Evolutionary conservation across 345 rosid genomes (phyloP).

Genomic region (Pugionium dolabratum): DNA sequence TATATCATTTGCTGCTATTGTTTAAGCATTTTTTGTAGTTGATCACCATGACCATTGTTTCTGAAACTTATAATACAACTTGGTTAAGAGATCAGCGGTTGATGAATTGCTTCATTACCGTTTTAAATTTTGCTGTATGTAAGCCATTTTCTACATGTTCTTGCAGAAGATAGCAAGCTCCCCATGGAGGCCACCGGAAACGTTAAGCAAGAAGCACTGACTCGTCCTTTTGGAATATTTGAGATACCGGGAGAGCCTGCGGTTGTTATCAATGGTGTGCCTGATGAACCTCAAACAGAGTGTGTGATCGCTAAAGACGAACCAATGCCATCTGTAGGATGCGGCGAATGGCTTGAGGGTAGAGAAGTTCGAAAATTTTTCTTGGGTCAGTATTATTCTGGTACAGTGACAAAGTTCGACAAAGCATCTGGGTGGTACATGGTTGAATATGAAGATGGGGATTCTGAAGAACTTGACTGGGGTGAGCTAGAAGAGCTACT

Average conservation of each 20-base stretch:
- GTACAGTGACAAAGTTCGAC: slow-evolving; percentile 63
- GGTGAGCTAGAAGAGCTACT: slow-evolving; percentile 64
- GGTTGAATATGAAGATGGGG: slow-evolving; percentile 85
- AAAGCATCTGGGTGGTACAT: slow-evolving; percentile 74
- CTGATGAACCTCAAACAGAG: slow-evolving; percentile 41
- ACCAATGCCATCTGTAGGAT: slow-evolving; percentile 43
- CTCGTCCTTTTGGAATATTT: slow-evolving; percentile 42
- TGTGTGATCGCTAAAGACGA: slow-evolving; percentile 26
- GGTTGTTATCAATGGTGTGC: slow-evolving; percentile 73
- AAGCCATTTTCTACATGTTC: not conserved
- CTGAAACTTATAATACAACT: not conserved
- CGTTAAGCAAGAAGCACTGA: slow-evolving; percentile 39
- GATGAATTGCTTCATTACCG: not conserved
- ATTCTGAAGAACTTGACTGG: slow-evolving; percentile 86
- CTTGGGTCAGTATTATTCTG: slow-evolving; percentile 49
- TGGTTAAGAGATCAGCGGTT: not conserved
- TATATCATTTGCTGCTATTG: not conserved
- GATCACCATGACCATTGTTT: slow-evolving; percentile 5
- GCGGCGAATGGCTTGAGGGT: slow-evolving; percentile 87
- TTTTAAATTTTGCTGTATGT: slow-evolving; percentile 17
- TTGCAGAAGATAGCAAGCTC: slow-evolving; percentile 20
- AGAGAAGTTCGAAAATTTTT: slow-evolving; percentile 71
- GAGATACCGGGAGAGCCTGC: slow-evolving; percentile 80
- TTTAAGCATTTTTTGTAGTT: not conserved
- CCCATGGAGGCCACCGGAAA: slow-evolving; percentile 38